Evolutionary conservation across 345 rosid genomes (phyloP).

Genomic region (Gossypium arboreum): DNA sequence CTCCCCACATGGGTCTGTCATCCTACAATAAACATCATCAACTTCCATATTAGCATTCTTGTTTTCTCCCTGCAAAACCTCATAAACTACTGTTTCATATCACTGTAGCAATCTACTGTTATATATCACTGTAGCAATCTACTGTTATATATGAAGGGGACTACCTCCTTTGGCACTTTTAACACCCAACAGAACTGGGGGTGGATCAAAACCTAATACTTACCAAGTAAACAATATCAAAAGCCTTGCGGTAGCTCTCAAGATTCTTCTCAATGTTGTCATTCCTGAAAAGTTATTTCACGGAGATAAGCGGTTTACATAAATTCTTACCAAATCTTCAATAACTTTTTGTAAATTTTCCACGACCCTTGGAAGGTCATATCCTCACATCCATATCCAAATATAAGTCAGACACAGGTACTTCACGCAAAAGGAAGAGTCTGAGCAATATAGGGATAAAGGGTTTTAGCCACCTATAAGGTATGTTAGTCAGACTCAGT

Average conservation of each 20-base stretch:
- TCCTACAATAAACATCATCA: conserved; percentile 36
- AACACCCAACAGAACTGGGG: background rate
- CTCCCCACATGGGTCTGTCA: conserved; percentile 79
- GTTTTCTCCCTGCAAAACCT: background rate
- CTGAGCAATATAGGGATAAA: background rate
- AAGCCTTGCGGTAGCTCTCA: conserved; percentile 56
- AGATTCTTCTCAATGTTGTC: conserved; percentile 59
- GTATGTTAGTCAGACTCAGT: background rate
- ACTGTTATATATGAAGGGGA: background rate
- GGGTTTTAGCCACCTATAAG: background rate
- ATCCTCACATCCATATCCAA: background rate
- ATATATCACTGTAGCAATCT: background rate
- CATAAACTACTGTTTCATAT: background rate
- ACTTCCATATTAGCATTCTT: background rate
- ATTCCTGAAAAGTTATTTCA: conserved; percentile 45
- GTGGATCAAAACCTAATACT: conserved; percentile 23
- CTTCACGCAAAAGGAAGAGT: background rate
- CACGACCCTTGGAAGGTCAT: background rate
- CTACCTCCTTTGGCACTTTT: background rate
- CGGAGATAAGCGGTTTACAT: conserved; percentile 5
- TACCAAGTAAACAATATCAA: conserved; percentile 73
- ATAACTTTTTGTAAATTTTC: background rate
- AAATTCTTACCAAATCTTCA: conserved; percentile 4
- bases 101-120: background rate
- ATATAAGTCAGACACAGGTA: background rate